Conservation (phyloP, 139 green algal species). For the Haematococcus lacustris region DNA sequence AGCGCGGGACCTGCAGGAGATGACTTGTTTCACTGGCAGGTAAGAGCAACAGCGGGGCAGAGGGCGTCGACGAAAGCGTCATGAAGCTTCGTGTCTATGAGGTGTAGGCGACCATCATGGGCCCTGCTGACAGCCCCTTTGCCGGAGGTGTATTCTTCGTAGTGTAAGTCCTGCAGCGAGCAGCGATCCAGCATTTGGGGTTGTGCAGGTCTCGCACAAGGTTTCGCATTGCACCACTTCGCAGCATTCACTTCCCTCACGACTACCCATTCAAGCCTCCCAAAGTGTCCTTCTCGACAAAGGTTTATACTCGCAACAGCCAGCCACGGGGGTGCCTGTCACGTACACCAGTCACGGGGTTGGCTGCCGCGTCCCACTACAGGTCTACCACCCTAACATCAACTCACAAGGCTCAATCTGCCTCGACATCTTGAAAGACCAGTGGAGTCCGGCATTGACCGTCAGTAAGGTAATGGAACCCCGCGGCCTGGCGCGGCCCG, state of each 20-base stretch:
- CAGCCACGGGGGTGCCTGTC: too few relatives aligned
- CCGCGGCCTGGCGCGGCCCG: background rate
- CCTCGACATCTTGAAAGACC: conserved; percentile 98
- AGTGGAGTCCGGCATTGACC: conserved; percentile 94
- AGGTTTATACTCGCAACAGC: conserved; percentile 32
- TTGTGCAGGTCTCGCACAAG: background rate
- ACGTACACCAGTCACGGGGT: too few relatives aligned
- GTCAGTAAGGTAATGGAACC: conserved; percentile 95
- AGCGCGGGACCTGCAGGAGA: too few relatives aligned
- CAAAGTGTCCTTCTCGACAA: conserved; percentile 93
- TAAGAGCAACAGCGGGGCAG: too few relatives aligned
- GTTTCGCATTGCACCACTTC: background rate
- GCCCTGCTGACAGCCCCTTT: conserved; percentile 83
- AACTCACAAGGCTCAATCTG: conserved; percentile 95
- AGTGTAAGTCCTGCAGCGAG: conserved; percentile 14
- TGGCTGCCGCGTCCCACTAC: too few relatives aligned
- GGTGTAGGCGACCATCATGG: conserved; percentile 19
- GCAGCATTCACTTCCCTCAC: conserved; percentile 83
- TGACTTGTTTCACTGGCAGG: too few relatives aligned
- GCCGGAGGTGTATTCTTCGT: conserved; percentile 93
- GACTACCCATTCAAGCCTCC: conserved; percentile 87
- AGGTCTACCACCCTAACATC: conserved; percentile 97
- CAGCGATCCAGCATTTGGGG: background rate
- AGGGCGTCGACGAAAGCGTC: too few relatives aligned
- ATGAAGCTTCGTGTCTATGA: background rate